These are phyloP conservation scores for Cystobasidium ongulense DNA, from an alignment of 768 basidiomycete genomes.

Conservation along the genomic window DNA sequence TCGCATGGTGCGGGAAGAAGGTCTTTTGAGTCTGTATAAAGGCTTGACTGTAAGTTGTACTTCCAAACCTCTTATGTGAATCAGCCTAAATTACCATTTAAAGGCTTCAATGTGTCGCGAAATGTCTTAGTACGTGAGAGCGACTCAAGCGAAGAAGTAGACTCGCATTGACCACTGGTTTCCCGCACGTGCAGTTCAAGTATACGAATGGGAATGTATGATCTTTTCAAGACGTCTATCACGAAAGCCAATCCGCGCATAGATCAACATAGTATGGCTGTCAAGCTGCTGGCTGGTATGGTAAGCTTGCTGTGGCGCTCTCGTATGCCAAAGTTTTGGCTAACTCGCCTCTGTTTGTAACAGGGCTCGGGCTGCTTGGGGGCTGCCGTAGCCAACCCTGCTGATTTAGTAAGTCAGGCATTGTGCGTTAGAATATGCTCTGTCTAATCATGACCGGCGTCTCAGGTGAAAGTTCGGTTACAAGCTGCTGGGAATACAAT, in stretches of 20 bases:
- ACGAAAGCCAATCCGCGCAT: neutral
- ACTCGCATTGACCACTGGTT: neutral
- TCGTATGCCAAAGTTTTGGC: neutral
- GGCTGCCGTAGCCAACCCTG: constrained; percentile 40
- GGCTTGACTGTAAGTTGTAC: neutral
- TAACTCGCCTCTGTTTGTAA: neutral
- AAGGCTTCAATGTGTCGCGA: constrained; percentile 31
- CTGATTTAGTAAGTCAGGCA: constrained; percentile 32
- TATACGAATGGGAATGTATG: constrained; percentile 41
- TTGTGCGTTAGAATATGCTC: neutral
- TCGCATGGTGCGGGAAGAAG: constrained; percentile 38
- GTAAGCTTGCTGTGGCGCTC: neutral
- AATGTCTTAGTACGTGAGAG: constrained; percentile 22
- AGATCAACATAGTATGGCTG: constrained; percentile 34
- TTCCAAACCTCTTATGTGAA: neutral
- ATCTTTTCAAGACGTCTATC: constrained; percentile 35
- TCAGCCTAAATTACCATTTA: neutral
- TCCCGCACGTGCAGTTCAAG: constrained; percentile 27
- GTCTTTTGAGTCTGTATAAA: constrained; percentile 28
- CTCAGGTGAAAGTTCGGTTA: constrained; percentile 40
- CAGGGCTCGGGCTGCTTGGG: constrained; percentile 37
- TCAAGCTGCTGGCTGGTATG: constrained; percentile 34
- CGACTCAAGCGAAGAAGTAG: neutral
- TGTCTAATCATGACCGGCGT: neutral
- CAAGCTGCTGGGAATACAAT: constrained; percentile 35